Conservation (phyloP, 2,329 filamentous ascomycete species). For the Colletotrichum nymphaeae region DNA sequence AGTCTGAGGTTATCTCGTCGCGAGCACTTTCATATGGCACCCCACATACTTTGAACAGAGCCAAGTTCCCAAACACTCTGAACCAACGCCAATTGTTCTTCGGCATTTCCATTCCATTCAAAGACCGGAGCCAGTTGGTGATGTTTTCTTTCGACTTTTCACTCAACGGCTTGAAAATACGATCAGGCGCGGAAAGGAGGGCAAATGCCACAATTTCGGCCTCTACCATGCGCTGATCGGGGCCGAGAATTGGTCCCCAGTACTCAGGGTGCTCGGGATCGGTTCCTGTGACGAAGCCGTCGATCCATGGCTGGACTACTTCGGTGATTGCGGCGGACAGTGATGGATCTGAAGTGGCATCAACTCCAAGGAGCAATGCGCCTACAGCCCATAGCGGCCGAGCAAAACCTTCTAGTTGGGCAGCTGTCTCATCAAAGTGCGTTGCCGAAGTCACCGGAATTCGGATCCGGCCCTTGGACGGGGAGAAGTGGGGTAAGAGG, state of each 20-base stretch:
- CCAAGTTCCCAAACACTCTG: conserved; percentile 60
- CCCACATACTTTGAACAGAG: conserved; percentile 54
- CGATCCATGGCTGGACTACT: conserved; percentile 43
- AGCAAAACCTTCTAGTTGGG: conserved; percentile 58
- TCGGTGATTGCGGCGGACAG: conserved; percentile 13
- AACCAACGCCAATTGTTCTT: conserved; percentile 66
- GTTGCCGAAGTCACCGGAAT: conserved; percentile 51
- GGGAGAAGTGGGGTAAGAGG: conserved; percentile 47
- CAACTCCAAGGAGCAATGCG: conserved; percentile 54
- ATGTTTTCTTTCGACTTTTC: conserved; percentile 48
- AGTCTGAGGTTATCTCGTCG: conserved; percentile 52
- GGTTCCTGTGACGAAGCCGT: conserved; percentile 45
- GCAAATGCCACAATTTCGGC: conserved; percentile 63
- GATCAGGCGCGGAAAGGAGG: conserved; percentile 54
- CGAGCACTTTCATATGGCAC: conserved; percentile 47
- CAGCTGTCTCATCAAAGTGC: conserved; percentile 56
- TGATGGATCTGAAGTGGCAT: conserved; percentile 12
- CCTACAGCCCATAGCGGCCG: conserved; percentile 51
- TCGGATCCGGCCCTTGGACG: conserved; percentile 47
- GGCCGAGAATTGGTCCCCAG: conserved; percentile 58
- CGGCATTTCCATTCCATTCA: conserved; percentile 59
- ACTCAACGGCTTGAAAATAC: conserved; percentile 46
- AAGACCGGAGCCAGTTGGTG: conserved; percentile 51
- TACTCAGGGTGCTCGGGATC: conserved; percentile 51
- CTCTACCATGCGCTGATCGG: conserved; percentile 66